Conservation (phyloP, 768 basidiomycete genomes). For the Atractiella rhizophila region DNA sequence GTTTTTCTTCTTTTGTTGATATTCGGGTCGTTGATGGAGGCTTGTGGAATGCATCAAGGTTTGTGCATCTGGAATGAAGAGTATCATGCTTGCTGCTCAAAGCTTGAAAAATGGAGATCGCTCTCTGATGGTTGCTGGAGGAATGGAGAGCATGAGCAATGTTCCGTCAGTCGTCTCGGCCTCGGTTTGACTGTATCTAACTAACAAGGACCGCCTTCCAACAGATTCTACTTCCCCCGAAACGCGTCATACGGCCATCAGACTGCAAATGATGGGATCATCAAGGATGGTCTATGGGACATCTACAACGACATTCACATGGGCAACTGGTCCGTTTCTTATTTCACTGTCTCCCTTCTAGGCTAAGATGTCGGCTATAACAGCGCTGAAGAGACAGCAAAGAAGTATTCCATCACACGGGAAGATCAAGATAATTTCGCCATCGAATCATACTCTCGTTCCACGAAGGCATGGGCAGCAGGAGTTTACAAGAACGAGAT, state of each 20-base stretch:
- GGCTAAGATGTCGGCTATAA: not conserved
- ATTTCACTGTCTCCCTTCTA: not conserved
- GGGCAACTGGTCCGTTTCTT: slow-evolving; percentile 50
- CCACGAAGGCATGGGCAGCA: slow-evolving; percentile 66
- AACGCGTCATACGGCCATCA: slow-evolving; percentile 54
- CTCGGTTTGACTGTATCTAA: not conserved
- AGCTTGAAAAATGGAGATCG: slow-evolving; percentile 65
- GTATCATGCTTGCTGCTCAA: slow-evolving; percentile 81
- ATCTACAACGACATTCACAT: slow-evolving; percentile 94
- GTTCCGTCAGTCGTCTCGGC: slow-evolving; percentile 47
- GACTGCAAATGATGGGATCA: slow-evolving; percentile 59
- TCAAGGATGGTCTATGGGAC: slow-evolving; percentile 83
- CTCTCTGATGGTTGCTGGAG: slow-evolving; percentile 69
- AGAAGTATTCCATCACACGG: slow-evolving; percentile 55
- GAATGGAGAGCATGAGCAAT: slow-evolving; percentile 99
- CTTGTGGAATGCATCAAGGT: slow-evolving; percentile 24
- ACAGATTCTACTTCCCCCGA: slow-evolving; percentile 25
- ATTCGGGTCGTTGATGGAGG: not conserved
- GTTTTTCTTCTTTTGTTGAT: not conserved
- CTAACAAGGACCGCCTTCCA: not conserved
- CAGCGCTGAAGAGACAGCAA: slow-evolving; percentile 50
- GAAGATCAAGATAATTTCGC: slow-evolving; percentile 74
- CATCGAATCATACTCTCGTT: slow-evolving; percentile 80
- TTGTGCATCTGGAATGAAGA: slow-evolving; percentile 90
- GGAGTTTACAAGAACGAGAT: slow-evolving; percentile 71